phyloP scores from a whole-genome alignment of 208 protist species.

The Chromosphaera perkinsii region DNA sequence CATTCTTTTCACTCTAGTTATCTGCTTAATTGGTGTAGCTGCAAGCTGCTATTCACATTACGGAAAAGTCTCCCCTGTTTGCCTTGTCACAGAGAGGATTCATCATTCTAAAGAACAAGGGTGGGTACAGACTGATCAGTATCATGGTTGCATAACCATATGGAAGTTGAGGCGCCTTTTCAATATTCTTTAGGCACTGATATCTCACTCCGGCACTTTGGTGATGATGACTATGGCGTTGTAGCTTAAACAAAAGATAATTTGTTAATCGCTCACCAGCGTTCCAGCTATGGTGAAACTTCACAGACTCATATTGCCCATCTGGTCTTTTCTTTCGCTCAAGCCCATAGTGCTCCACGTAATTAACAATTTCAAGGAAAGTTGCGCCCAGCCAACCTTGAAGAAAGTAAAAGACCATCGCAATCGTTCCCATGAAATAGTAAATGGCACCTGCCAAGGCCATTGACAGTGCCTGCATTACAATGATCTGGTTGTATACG shows the following conservation, averaged over 20 bases:
- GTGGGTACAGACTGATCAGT: constrained; percentile 29
- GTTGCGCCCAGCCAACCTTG: constrained; percentile 14
- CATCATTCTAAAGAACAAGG: constrained; percentile 39
- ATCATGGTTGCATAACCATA: constrained; percentile 35
- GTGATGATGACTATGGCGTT: constrained; percentile 40
- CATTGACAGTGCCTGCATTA: not conserved
- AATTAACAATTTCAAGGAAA: constrained; percentile 40
- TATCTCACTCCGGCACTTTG: constrained; percentile 8
- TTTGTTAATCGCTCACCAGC: constrained; percentile 24
- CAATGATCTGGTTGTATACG: not conserved
- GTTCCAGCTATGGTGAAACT: constrained; percentile 35
- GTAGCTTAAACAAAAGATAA: constrained; percentile 36
- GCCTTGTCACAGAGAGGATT: constrained; percentile 4
- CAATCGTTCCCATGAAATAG: not conserved
- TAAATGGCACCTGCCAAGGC: not conserved
- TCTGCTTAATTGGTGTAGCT: no score
- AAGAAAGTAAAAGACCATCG: not conserved
- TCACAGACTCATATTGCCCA: constrained; percentile 29
- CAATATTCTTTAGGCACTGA: constrained; percentile 19
- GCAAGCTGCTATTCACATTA: no score
- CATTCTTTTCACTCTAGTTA: no score
- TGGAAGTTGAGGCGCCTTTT: constrained; percentile 24
- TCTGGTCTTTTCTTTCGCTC: not conserved
- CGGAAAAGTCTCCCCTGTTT: no score
- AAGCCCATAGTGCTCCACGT: constrained; percentile 44